Evolutionary conservation across 257 asterid species (phyloP), one percentile per base, ranked within the genome.

Genomic region (Capsicum chinense): DNA sequence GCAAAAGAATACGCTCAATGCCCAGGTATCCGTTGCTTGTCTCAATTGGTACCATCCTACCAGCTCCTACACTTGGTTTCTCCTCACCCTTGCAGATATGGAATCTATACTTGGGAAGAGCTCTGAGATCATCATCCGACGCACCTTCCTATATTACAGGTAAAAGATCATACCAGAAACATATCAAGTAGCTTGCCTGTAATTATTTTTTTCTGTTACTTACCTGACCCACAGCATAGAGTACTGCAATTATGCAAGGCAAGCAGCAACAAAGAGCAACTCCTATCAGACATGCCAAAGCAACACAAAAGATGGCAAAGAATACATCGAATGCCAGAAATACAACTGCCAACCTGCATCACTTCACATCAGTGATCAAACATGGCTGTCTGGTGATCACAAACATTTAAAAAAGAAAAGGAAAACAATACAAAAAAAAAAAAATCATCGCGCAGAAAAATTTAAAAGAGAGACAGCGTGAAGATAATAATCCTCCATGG

Each of bases 201-300:
- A 71, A 42, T 71, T 71, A 44, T 76, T 14, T 76, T 14, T 21
- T 33, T 76, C 44, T 21, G 15, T 14, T 64, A 59, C 84, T 35
- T 92, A 94, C 99, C 97, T 96, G 98, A 85, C 99, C 98, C 85
- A 96, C 94, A 52, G 99, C 98, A 89, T 96, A 96, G 83, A 96
- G 98, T 88, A 96, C 88, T 76, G 98, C 98, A 78, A 94, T 96
- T 89, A 96, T 96, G 92, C 99, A 96, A 81, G 99, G 99, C 87
- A 96, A 88, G 97, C 99, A 94, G 91, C 98, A 94, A 89, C 99
- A 96, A 82, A 96, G 92, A 74, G 98, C 98, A 60, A 96, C 88
- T 83, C 98, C 99, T 69, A 96, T 94, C 79, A 96, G 92, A 85
- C 98, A 94, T 83, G 99, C 98, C 87, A 96, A 91, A 69, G 92